Conservation (phyloP, 768 basidiomycete species). For the Termitomyces sp. region DNA sequence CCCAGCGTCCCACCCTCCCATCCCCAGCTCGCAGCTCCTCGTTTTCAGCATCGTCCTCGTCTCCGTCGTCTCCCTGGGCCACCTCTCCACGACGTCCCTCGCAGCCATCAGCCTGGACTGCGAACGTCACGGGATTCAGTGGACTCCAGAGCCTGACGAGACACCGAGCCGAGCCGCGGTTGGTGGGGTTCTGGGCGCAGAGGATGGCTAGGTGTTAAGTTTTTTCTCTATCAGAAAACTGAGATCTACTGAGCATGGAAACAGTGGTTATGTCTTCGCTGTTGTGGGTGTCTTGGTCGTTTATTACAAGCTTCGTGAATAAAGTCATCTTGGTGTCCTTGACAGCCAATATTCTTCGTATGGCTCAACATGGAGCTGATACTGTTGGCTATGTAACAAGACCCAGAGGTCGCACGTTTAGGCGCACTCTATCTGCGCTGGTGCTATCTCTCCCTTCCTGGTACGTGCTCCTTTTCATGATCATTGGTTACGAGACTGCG, state of each 20-base stretch:
- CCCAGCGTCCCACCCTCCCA: constrained; percentile 19
- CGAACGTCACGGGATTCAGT: constrained; percentile 64
- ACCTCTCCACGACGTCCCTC: constrained; percentile 81
- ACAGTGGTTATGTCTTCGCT: constrained; percentile 56
- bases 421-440: constrained; percentile 73
- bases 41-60: constrained; percentile 84
- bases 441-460: constrained; percentile 70
- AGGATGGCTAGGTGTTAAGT: constrained; percentile 58
- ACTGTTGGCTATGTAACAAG: constrained; percentile 68
- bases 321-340: background rate
- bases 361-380: constrained; percentile 68
- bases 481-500: background rate
- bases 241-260: constrained; percentile 15
- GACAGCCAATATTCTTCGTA: constrained; percentile 1
- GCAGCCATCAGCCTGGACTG: constrained; percentile 74
- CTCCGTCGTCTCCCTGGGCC: constrained; percentile 88
- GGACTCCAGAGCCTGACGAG: constrained; percentile 78
- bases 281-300: constrained; percentile 37
- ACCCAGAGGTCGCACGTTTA: constrained; percentile 73
- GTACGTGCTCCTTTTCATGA: constrained; percentile 18
- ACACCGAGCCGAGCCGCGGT: constrained; percentile 79
- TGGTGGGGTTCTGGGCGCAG: constrained; percentile 87
- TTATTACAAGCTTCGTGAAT: background rate
- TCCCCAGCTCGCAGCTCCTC: constrained; percentile 67
- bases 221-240: background rate